A percentile compares a stretch with the other conserved stretches of the same genome.
phyloP scores from a whole-genome alignment of 2,329 filamentous ascomycete genomes.

The Madurella mycetomatis region DNA sequence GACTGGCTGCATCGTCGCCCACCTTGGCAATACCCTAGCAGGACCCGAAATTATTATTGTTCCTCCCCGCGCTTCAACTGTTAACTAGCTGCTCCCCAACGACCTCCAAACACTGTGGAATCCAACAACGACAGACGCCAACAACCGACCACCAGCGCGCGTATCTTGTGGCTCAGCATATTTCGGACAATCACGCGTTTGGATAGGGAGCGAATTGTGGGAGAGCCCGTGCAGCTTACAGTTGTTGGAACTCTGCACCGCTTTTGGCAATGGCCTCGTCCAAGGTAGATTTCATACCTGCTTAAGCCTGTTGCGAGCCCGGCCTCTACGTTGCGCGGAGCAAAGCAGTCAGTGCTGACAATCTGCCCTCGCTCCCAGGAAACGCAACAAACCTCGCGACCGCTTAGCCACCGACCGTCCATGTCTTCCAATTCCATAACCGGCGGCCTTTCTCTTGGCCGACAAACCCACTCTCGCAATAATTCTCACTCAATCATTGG shows the following conservation, averaged over 20 bases:
- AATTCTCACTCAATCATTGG: slow-evolving; percentile 80
- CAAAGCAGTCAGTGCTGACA: slow-evolving; percentile 39
- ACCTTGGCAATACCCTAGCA: slow-evolving; percentile 21
- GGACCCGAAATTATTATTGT: slow-evolving; percentile 27
- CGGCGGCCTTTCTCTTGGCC: slow-evolving; percentile 50
- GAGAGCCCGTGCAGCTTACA: slow-evolving; percentile 15
- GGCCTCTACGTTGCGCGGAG: slow-evolving; percentile 26
- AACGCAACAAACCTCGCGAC: slow-evolving; percentile 62
- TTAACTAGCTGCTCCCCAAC: slow-evolving; percentile 21
- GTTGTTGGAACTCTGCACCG: slow-evolving; percentile 13
- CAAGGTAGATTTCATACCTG: slow-evolving; percentile 26
- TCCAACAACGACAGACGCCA: slow-evolving; percentile 9
- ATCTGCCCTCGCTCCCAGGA: slow-evolving; percentile 42
- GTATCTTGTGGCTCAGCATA: not conserved
- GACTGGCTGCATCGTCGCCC: slow-evolving; percentile 17
- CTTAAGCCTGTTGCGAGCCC: slow-evolving; percentile 3
- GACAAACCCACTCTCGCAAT: slow-evolving; percentile 64
- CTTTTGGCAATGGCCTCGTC: slow-evolving; percentile 32
- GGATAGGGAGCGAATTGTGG: slow-evolving; percentile 18
- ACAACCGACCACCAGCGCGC: slow-evolving; percentile 4
- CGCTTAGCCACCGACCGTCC: slow-evolving; percentile 60
- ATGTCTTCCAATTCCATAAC: slow-evolving; percentile 56
- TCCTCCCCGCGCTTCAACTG: slow-evolving; percentile 25
- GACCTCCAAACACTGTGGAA: slow-evolving; percentile 10
- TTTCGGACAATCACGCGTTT: slow-evolving; percentile 16